Evolutionary conservation across 140 eudicot species (phyloP).

Genomic region (Senecio squalidus): DNA sequence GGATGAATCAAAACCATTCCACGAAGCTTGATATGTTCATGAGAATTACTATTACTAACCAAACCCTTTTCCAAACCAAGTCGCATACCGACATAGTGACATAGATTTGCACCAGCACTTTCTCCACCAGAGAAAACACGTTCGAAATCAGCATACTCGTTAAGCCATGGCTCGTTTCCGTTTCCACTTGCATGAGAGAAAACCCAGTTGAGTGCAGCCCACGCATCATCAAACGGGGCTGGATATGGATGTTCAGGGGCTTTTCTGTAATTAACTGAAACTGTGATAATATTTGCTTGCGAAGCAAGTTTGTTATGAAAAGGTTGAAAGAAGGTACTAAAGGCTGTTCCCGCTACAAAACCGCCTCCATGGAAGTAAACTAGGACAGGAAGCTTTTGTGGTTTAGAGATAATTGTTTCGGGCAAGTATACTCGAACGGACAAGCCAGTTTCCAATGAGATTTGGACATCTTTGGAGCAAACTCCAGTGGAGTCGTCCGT

Average conservation of each 20-base stretch:
- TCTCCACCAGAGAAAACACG: constrained; percentile 1
- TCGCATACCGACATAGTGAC: constrained; percentile 21
- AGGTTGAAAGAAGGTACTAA: constrained; percentile 8
- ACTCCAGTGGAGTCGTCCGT: neutral
- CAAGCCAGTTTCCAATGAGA: neutral
- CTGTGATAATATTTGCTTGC: constrained; percentile 13
- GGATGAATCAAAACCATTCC: constrained; percentile 18
- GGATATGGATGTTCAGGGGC: constrained; percentile 33
- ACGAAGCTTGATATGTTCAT: neutral
- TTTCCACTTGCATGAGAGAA: constrained; percentile 1
- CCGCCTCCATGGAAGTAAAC: constrained; percentile 21
- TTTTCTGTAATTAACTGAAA: constrained; percentile 18
- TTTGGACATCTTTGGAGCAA: neutral
- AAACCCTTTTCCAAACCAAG: constrained; percentile 8
- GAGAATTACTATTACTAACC: too few relatives aligned
- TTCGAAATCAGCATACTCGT: neutral
- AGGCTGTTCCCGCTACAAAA: constrained; percentile 23
- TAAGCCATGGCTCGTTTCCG: neutral
- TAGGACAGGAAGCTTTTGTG: constrained; percentile 6
- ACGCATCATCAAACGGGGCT: constrained; percentile 11
- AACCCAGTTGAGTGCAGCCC: constrained; percentile 12
- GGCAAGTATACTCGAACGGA: neutral
- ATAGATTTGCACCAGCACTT: neutral
- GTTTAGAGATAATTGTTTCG: constrained; percentile 15
- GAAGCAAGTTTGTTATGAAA: neutral